Evolutionary conservation across 169 alveolate species (phyloP), one percentile per base, ranked within the genome.

Genomic region (Fabrea salina): DNA sequence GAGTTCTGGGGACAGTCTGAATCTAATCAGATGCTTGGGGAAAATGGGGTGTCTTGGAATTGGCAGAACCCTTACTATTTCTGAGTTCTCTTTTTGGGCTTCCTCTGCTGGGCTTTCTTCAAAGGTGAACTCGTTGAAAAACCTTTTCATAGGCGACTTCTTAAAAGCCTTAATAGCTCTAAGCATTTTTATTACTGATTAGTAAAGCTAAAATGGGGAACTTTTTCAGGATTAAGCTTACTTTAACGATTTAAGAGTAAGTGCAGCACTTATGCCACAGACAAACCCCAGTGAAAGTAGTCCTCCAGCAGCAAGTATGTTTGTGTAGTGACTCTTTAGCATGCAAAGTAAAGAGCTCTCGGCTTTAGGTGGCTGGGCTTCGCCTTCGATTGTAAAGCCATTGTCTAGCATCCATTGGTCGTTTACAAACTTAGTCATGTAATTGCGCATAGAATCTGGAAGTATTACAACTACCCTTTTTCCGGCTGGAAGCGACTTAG

Each of bases 331-430:
- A n/a, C n/a, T n/a, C n/a, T n/a, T n/a, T n/a, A n/a, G n/a, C n/a
- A n/a, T n/a, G n/a, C n/a, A n/a, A n/a, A n/a, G n/a, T n/a, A n/a
- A n/a, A n/a, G n/a, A n/a, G n/a, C n/a, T n/a, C n/a, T n/a, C n/a
- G n/a, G n/a, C n/a, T n/a, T n/a, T n/a, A n/a, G n/a, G n/a, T n/a
- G n/a, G n/a, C n/a, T n/a, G n/a, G n/a, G n/a, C n/a, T n/a, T n/a
- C n/a, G n/a, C n/a, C n/a, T n/a, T n/a, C n/a, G n/a, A n/a, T n/a
- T n/a, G n/a, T n/a, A n/a, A n/a, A n/a, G n/a, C n/a, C 22, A 76
- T 85, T 68, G 53, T 70, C 86, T 57, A 75, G 75, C 94, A 91
- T 91, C 92, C 93, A 91, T 43, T 83, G 86, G 64, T 86, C 87
- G 43, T 66, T 68, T 6, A 88, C 54, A 66, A 83, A 84, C 74